Percentiles rank a stretch among this genome's conserved stretches.
phyloP scores from a whole-genome alignment of 805 yeast species.

The Nakazawaea ishiwadae region DNA sequence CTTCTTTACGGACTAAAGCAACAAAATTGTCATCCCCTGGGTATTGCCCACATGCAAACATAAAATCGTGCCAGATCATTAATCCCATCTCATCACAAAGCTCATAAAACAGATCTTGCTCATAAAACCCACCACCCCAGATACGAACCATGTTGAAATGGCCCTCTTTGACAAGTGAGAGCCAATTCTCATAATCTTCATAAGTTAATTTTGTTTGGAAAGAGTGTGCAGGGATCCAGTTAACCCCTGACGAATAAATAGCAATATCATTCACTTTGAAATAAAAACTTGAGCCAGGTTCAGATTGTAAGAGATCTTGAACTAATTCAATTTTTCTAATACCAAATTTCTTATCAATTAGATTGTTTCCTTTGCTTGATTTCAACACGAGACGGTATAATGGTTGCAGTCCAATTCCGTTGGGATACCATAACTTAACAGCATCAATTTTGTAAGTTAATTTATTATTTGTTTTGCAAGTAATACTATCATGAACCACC shows the following conservation, averaged over 20 bases:
- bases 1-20: slow-evolving; percentile 32
- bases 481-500: not conserved
- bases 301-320: slow-evolving; percentile 24
- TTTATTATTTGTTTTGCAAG: not conserved
- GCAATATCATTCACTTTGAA: slow-evolving; percentile 37
- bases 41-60: slow-evolving; percentile 55
- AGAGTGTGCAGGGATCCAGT: slow-evolving; percentile 48
- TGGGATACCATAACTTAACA: slow-evolving; percentile 39
- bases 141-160: slow-evolving; percentile 41
- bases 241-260: slow-evolving; percentile 34
- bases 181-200: slow-evolving; percentile 32
- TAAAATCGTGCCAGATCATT: slow-evolving; percentile 51
- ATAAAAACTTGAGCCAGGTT: slow-evolving; percentile 35
- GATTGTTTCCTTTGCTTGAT: slow-evolving; percentile 4
- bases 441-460: slow-evolving; percentile 10
- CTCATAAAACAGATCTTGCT: slow-evolving; percentile 35
- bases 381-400: slow-evolving; percentile 25
- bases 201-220: slow-evolving; percentile 28
- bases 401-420: slow-evolving; percentile 31
- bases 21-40: slow-evolving; percentile 37
- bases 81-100: slow-evolving; percentile 40
- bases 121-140: slow-evolving; percentile 49
- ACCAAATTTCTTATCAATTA: slow-evolving; percentile 27
- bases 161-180: slow-evolving; percentile 27
- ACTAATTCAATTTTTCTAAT: slow-evolving; percentile 38